Conservation (phyloP, 331 rosid genomes). For the Rhamnella rubrinervis region DNA sequence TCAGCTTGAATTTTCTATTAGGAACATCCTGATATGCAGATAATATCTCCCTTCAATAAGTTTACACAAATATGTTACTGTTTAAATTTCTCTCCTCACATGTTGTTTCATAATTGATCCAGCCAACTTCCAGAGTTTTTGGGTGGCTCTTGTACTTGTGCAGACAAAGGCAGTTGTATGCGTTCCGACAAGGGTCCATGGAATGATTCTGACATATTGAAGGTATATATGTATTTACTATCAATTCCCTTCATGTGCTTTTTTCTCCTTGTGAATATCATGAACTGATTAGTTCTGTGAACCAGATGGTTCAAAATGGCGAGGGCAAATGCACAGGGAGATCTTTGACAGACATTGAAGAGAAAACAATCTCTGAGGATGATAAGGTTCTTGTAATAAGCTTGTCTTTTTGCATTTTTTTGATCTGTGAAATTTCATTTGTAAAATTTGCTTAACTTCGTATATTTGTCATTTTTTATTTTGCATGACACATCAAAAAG, state of each 20-base stretch:
- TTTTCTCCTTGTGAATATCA: too few species aligned
- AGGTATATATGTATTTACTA: constrained; percentile 41
- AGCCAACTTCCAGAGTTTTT: constrained; percentile 94
- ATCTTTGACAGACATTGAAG: constrained; percentile 42
- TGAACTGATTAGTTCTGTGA: constrained; percentile 24
- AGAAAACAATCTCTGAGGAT: constrained; percentile 66
- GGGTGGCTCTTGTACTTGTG: constrained; percentile 92
- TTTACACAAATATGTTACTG: background rate
- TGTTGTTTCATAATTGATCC: constrained; percentile 17
- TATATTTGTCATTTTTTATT: constrained; percentile 12
- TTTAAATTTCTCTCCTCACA: constrained; percentile 14
- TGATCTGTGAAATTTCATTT: background rate
- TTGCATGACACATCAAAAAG: constrained; percentile 29
- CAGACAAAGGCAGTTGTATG: constrained; percentile 92
- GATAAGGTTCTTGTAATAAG: constrained; percentile 21
- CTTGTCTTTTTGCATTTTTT: background rate
- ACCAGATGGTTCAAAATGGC: constrained; percentile 83
- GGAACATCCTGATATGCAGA: too few species aligned
- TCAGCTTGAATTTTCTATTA: background rate
- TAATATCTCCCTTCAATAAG: too few species aligned
- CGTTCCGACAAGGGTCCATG: constrained; percentile 96
- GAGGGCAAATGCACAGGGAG: constrained; percentile 53
- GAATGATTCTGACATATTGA: constrained; percentile 75
- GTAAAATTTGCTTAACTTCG: background rate
- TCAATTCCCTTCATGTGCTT: background rate